These are phyloP conservation scores for Debaryomyces sp. DNA, from an alignment of 1,139 yeast species.

Conservation along the genomic window DNA sequence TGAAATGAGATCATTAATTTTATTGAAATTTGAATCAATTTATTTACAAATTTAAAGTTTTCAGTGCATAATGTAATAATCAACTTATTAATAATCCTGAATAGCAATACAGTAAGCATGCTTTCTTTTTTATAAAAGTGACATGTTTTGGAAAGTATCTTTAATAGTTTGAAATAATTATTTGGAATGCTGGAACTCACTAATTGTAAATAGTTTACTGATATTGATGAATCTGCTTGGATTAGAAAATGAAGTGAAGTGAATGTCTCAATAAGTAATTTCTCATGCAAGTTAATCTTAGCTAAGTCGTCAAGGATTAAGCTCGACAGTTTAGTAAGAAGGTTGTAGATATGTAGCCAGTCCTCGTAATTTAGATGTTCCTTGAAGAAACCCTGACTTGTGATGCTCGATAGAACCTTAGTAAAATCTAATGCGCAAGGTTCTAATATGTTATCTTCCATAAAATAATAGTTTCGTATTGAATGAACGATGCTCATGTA, in stretches of 20 bases:
- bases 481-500: constrained; percentile 28
- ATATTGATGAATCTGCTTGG: constrained; percentile 28
- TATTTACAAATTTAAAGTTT: constrained; percentile 32
- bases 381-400: constrained; percentile 35
- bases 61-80: constrained; percentile 34
- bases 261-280: constrained; percentile 30
- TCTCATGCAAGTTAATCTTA: constrained; percentile 19
- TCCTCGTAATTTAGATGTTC: constrained; percentile 39
- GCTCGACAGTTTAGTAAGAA: constrained; percentile 18
- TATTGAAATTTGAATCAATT: constrained; percentile 35
- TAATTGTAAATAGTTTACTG: constrained; percentile 24
- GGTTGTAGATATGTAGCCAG: constrained; percentile 31
- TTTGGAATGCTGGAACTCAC: constrained; percentile 13
- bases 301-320: constrained; percentile 16
- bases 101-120: constrained; percentile 24
- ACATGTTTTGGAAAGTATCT: constrained; percentile 22
- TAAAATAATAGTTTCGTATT: constrained; percentile 24
- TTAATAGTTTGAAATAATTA: constrained; percentile 24
- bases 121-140: constrained; percentile 25
- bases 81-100: constrained; percentile 41
- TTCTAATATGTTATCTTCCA: constrained; percentile 21
- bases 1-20: constrained; percentile 27
- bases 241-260: constrained; percentile 26
- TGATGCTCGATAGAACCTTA: constrained; percentile 27
- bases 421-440: constrained; percentile 42